Evolutionary conservation across 805 yeast genomes (phyloP), one percentile per base, ranked within the genome.

Genomic region (Starmera amethionina): DNA sequence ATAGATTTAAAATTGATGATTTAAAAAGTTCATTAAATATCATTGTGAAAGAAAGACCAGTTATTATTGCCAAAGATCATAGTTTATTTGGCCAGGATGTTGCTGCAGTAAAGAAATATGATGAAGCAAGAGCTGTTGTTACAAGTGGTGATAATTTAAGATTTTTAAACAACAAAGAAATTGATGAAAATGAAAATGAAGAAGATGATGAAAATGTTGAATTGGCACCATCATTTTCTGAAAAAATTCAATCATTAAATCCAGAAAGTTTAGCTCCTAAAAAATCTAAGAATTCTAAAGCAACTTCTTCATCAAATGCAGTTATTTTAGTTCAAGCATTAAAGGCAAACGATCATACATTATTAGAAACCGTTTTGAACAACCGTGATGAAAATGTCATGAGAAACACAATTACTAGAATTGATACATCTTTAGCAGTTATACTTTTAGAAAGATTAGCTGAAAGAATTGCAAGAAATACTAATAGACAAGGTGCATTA

Each of bases 301-400:
- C 78, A 16, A 72, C 77, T 8, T 75, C 83, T 5, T 95, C 93
- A 39, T 77, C 96, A 2, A 73, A 89, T 44, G 77, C 96, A 2
- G 79, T 83, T 1, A 76, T 93, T n/a, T 68, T 93, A 35, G 69
- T 89, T 12, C 98, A 93, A 64, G 90, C 98, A 0, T 69, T 93
- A 46, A 79, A 77, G 51, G 79, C 94, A 16, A 85, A 84, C 52
- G 99, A 93, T 58, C 88, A 80, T 52, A 66, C 93, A 9, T 67
- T 93, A 42, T 68, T 93, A 46, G 97, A 93, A 59, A 77, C 86
- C 3, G 95, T 95, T 11, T 68, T 93, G 46, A 56, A 64, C 45
- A 67, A 67, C 43, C 58, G 70, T 18, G 77, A 76, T 46, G 74
- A 75, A 37, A 65, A 59, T 22, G 68, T 73, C 42, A 68, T 78